Percentiles rank a stretch among this genome's conserved stretches.
phyloP scores from a whole-genome alignment of 164 flowering plant species.

The Dillenia suffruticosa region DNA sequence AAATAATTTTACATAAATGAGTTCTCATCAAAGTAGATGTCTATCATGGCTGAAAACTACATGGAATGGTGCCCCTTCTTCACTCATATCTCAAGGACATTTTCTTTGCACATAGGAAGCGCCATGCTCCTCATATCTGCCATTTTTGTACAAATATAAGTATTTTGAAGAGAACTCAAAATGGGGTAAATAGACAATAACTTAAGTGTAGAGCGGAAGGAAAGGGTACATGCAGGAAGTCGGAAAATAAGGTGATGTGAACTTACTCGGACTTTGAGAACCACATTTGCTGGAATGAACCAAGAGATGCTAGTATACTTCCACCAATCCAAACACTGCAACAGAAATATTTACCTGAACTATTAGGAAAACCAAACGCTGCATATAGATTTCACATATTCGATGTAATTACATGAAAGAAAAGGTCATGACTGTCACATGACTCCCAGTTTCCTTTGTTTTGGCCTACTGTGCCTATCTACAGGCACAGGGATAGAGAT shows the following conservation, averaged over 20 bases:
- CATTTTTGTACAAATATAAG: neutral
- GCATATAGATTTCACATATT: neutral
- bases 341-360: neutral
- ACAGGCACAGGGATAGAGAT: too few relatives aligned
- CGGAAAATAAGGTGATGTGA: neutral
- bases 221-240: neutral
- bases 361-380: neutral
- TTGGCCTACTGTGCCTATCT: too few relatives aligned
- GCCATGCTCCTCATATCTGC: slow-evolving; percentile 83
- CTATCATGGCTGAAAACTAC: too few relatives aligned
- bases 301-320: slow-evolving; percentile 94
- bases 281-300: slow-evolving; percentile 99
- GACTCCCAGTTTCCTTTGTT: too few relatives aligned
- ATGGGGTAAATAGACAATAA: neutral
- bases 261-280: slow-evolving; percentile 92
- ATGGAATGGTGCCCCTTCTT: neutral
- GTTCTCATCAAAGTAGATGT: too few relatives aligned
- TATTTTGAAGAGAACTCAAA: neutral
- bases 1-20: too few relatives aligned
- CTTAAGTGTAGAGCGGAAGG: neutral
- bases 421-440: too few relatives aligned
- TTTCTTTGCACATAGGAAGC: slow-evolving; percentile 67
- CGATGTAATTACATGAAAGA: too few relatives aligned
- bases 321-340: slow-evolving; percentile 98
- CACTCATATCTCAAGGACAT: slow-evolving; percentile 43